A percentile compares a stretch with the other conserved stretches of the same genome.
Conservation (phyloP, 192 early-diverging fungal genomes). For the Obelidium mucronatum region DNA sequence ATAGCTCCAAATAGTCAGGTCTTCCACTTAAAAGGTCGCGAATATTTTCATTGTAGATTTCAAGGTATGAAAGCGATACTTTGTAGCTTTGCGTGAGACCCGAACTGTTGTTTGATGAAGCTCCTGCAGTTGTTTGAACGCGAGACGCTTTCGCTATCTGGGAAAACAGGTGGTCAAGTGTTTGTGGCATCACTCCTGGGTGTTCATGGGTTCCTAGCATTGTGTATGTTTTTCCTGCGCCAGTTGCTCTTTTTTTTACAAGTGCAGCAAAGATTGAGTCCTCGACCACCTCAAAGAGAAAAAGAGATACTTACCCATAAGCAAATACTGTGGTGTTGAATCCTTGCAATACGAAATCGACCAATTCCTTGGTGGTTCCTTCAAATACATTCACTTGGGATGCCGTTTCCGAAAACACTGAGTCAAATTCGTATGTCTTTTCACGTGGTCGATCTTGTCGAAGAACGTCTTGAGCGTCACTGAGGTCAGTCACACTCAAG, state of each 20-base stretch:
- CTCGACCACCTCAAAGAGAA: background rate
- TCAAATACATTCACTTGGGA: constrained; percentile 76
- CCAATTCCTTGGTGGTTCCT: constrained; percentile 70
- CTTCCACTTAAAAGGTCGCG: constrained; percentile 63
- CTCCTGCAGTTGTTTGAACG: constrained; percentile 6
- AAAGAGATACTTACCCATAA: too few relatives aligned
- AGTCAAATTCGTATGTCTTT: constrained; percentile 80
- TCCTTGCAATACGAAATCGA: constrained; percentile 75
- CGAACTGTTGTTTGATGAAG: background rate
- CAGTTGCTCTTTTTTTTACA: constrained; percentile 56
- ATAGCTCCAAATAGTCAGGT: constrained; percentile 68
- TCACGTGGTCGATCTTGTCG: constrained; percentile 68
- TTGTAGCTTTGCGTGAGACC: constrained; percentile 29
- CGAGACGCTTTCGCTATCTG: constrained; percentile 40
- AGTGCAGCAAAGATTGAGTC: constrained; percentile 16
- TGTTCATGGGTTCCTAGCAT: constrained; percentile 71
- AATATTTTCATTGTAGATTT: constrained; percentile 70
- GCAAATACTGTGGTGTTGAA: constrained; percentile 94
- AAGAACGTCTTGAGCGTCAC: constrained; percentile 63
- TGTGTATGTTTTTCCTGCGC: constrained; percentile 89
- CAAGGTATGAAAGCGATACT: constrained; percentile 56
- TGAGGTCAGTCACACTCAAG: constrained; percentile 80
- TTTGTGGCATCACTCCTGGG: constrained; percentile 74
- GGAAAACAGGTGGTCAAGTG: constrained; percentile 72
- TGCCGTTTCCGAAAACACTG: constrained; percentile 74